A percentile compares a stretch with the other conserved stretches of the same genome.
These are phyloP conservation scores for Fusarium foetens DNA, from an alignment of 2,329 filamentous ascomycete genomes.

Conservation along the genomic window DNA sequence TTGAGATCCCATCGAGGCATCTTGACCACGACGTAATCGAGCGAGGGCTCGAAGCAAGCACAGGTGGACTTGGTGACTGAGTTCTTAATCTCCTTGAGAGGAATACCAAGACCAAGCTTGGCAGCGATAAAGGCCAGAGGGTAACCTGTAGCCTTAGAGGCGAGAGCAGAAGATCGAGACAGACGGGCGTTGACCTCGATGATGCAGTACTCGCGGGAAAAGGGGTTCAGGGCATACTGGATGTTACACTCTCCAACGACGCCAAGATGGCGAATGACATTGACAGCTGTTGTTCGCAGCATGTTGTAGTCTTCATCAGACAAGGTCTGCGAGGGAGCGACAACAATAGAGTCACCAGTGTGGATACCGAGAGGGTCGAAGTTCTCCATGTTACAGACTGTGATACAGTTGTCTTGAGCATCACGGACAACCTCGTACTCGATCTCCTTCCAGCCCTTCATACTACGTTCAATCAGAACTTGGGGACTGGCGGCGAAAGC, in stretches of 20 bases:
- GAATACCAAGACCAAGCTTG: conserved; percentile 94
- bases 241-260: conserved; percentile 99
- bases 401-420: conserved; percentile 97
- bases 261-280: conserved; percentile 95
- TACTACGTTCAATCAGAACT: conserved; percentile 95
- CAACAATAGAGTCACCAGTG: conserved; percentile 97
- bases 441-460: conserved; percentile 99
- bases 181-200: conserved; percentile 98
- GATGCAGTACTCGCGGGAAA: conserved; percentile 96
- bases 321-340: conserved; percentile 94
- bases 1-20: conserved; percentile 99
- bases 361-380: conserved; percentile 98
- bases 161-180: conserved; percentile 92
- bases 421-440: conserved; percentile 99
- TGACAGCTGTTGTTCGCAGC: conserved; percentile 95
- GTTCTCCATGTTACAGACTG: conserved; percentile 99
- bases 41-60: conserved; percentile 97
- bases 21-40: conserved; percentile 98
- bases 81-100: conserved; percentile 95
- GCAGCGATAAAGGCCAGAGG: conserved; percentile 96
- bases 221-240: conserved; percentile 95
- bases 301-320: conserved; percentile 99
- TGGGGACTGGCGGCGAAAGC: conserved; percentile 95
- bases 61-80: conserved; percentile 95
- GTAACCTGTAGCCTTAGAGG: conserved; percentile 97